Evolutionary conservation across 2,329 filamentous ascomycete species (phyloP).

Genomic region (Beauveria bassiana): DNA sequence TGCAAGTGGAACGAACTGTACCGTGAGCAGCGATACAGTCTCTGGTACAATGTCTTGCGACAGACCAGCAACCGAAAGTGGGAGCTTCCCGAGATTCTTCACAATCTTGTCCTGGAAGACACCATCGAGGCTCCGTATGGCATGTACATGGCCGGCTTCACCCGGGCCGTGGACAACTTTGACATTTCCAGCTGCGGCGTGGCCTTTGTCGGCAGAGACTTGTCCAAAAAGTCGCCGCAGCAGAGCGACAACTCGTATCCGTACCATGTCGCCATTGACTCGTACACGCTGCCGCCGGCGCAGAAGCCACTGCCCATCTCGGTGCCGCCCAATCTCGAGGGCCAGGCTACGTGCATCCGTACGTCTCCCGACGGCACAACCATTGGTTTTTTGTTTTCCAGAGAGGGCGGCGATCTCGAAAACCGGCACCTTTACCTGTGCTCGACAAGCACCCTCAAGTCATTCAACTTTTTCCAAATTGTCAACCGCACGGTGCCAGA

Average conservation of each 20-base stretch:
- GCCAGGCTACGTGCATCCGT: slow-evolving; percentile 20
- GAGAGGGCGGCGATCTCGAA: slow-evolving; percentile 17
- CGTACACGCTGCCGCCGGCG: slow-evolving; percentile 20
- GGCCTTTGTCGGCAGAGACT: slow-evolving; percentile 23
- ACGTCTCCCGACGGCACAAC: slow-evolving; percentile 30
- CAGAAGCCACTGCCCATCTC: slow-evolving; percentile 19
- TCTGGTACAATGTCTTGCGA: slow-evolving; percentile 32
- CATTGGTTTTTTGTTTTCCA: slow-evolving; percentile 27
- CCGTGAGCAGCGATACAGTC: slow-evolving; percentile 23
- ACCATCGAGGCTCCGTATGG: slow-evolving; percentile 25
- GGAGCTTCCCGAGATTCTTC: slow-evolving; percentile 22
- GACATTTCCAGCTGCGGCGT: slow-evolving; percentile 29
- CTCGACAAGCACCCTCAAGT: slow-evolving; percentile 18
- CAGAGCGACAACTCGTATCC: slow-evolving; percentile 17
- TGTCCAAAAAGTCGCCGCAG: slow-evolving; percentile 9
- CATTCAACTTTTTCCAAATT: slow-evolving; percentile 6
- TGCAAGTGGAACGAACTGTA: slow-evolving; percentile 25
- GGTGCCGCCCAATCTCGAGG: slow-evolving; percentile 12
- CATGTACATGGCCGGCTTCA: slow-evolving; percentile 18
- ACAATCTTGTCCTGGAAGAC: slow-evolving; percentile 25
- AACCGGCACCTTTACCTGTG: slow-evolving; percentile 25
- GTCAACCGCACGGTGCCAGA: slow-evolving; percentile 7
- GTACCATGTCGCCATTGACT: slow-evolving; percentile 27
- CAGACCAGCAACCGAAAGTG: slow-evolving; percentile 20
- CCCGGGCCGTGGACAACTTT: slow-evolving; percentile 19